Evolutionary conservation across 805 yeast species (phyloP).

Genomic region (Kodamaea fukazawae): DNA sequence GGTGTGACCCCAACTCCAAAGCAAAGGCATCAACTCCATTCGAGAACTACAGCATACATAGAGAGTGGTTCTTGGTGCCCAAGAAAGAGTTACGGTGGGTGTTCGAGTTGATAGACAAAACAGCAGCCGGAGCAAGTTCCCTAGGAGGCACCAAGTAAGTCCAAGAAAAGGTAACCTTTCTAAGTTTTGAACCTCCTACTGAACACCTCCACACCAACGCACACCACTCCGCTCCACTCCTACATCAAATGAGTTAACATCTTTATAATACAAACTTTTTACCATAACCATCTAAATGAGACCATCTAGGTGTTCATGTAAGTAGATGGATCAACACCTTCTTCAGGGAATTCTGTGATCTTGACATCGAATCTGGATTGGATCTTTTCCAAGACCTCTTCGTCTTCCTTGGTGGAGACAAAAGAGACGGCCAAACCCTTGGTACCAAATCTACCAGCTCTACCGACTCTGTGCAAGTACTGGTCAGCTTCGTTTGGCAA

Average conservation of each 20-base stretch:
- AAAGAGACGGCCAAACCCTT: slow-evolving; percentile 95
- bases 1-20: slow-evolving; percentile 29
- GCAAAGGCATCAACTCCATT: slow-evolving; percentile 1
- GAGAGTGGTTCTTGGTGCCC: slow-evolving; percentile 59
- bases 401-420: slow-evolving; percentile 82
- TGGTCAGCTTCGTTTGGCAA: slow-evolving; percentile 96
- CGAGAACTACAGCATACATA: slow-evolving; percentile 38
- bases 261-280: slow-evolving; percentile 1
- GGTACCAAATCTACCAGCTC: slow-evolving; percentile 99
- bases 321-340: slow-evolving; percentile 95
- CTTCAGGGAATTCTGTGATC: slow-evolving; percentile 93
- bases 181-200: too few relatives aligned
- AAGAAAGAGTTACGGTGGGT: slow-evolving; percentile 34
- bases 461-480: slow-evolving; percentile 97
- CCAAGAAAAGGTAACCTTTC: too few relatives aligned
- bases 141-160: not conserved
- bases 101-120: slow-evolving; percentile 30
- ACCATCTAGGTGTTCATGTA: slow-evolving; percentile 85
- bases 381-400: slow-evolving; percentile 84
- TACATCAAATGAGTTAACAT: not conserved
- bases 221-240: too few relatives aligned
- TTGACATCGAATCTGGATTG: slow-evolving; percentile 97
- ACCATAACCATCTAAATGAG: not conserved
- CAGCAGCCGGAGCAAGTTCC: not conserved
- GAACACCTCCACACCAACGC: too few relatives aligned